phyloP scores from a whole-genome alignment of 805 yeast species.

The Monosporozyma siamensis region DNA sequence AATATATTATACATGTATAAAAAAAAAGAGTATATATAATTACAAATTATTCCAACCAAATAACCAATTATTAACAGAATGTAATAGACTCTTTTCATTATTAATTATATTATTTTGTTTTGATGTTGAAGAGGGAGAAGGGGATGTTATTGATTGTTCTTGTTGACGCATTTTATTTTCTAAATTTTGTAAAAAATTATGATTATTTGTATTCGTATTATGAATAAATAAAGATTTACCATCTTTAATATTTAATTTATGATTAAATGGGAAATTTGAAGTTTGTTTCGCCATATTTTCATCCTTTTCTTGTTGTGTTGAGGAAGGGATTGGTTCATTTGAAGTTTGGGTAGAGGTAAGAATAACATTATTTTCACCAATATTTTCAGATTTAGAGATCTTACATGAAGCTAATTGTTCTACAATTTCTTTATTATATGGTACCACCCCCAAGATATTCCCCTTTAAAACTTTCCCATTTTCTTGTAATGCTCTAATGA shows the following conservation, averaged over 20 bases:
- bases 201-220: conserved; percentile 17
- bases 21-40: background rate
- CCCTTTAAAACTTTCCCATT: conserved; percentile 69
- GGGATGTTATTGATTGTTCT: too few relatives aligned
- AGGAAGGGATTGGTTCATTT: too few relatives aligned
- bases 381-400: conserved; percentile 24
- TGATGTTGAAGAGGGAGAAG: too few relatives aligned
- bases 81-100: conserved; percentile 16
- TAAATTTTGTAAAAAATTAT: conserved; percentile 21
- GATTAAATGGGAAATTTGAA: conserved; percentile 12
- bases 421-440: conserved; percentile 51
- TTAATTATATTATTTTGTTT: background rate
- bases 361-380: conserved; percentile 16
- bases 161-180: conserved; percentile 26
- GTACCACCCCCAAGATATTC: conserved; percentile 54
- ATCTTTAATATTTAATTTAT: conserved; percentile 32
- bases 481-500: conserved; percentile 75
- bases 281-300: too few relatives aligned
- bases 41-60: conserved; percentile 48
- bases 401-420: conserved; percentile 44
- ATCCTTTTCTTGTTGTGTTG: too few relatives aligned
- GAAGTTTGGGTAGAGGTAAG: background rate
- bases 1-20: background rate
- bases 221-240: conserved; percentile 35
- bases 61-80: conserved; percentile 37